These are phyloP conservation scores for Candida vaughaniae DNA, from an alignment of 805 yeast species.

Conservation along the genomic window DNA sequence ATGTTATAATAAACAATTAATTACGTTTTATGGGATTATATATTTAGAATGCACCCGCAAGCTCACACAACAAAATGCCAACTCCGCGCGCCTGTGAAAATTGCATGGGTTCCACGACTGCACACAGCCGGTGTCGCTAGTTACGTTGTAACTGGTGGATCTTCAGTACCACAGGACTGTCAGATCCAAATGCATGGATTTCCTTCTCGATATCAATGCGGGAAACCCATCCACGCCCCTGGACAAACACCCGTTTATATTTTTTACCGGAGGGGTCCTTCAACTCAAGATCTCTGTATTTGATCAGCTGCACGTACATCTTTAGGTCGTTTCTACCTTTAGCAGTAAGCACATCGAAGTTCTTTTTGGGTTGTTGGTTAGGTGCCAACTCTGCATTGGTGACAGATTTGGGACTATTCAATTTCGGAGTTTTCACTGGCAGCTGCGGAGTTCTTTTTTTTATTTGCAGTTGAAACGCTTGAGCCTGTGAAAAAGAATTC, in stretches of 20 bases:
- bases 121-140: no score
- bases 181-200: constrained; percentile 15
- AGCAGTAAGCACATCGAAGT: constrained; percentile 28
- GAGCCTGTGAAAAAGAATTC: not conserved
- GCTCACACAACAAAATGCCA: not conserved
- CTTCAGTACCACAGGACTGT: not conserved
- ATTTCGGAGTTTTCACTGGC: not conserved
- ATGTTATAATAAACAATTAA: not conserved
- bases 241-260: constrained; percentile 45
- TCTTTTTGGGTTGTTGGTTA: not conserved
- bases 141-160: no score
- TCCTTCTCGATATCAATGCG: constrained; percentile 21
- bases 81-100: not conserved
- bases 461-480: not conserved
- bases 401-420: not conserved
- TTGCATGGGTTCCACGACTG: no score
- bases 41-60: not conserved
- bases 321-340: constrained; percentile 27
- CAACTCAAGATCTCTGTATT: constrained; percentile 17
- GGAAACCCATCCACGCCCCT: constrained; percentile 52
- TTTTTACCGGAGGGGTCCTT: constrained; percentile 39
- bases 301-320: constrained; percentile 14
- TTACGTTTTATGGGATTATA: no score
- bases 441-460: no score
- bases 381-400: not conserved